These are phyloP conservation scores for Solioccasus polychromus DNA, from an alignment of 768 basidiomycete genomes.

Conservation along the genomic window DNA sequence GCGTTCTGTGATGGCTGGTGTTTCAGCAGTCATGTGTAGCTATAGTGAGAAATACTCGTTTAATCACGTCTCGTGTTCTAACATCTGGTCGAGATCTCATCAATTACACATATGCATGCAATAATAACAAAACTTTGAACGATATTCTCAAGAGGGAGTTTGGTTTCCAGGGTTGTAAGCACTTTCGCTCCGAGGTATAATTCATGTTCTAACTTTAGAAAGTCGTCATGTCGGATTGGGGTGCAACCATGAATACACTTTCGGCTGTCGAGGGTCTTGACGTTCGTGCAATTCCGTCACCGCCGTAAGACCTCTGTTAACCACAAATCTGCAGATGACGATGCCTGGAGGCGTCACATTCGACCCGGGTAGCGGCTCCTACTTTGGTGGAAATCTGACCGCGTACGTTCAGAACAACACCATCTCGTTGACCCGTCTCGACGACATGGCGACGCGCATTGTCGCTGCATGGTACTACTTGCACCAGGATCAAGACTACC, in stretches of 20 bases:
- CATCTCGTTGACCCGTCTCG: constrained; percentile 56
- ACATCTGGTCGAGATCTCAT: constrained; percentile 40
- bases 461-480: constrained; percentile 57
- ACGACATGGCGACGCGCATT: constrained; percentile 72
- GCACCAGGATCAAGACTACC: constrained; percentile 33
- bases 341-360: constrained; percentile 64
- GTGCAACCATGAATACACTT: constrained; percentile 46
- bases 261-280: constrained; percentile 62
- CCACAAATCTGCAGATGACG: constrained; percentile 49
- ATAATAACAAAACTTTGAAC: constrained; percentile 58
- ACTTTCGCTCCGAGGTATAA: not conserved
- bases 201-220: not conserved
- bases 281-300: constrained; percentile 33
- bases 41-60: constrained; percentile 36
- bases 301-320: not conserved
- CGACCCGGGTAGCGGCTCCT: constrained; percentile 36
- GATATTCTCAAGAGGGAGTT: constrained; percentile 64
- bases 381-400: constrained; percentile 61
- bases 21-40: constrained; percentile 66
- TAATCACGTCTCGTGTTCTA: not conserved
- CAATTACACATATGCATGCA: constrained; percentile 61
- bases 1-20: constrained; percentile 61
- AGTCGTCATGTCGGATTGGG: constrained; percentile 63
- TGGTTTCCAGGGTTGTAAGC: constrained; percentile 61
- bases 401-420: constrained; percentile 56